Conservation (phyloP, 495 filamentous ascomycete species). For the Podospora conica region DNA sequence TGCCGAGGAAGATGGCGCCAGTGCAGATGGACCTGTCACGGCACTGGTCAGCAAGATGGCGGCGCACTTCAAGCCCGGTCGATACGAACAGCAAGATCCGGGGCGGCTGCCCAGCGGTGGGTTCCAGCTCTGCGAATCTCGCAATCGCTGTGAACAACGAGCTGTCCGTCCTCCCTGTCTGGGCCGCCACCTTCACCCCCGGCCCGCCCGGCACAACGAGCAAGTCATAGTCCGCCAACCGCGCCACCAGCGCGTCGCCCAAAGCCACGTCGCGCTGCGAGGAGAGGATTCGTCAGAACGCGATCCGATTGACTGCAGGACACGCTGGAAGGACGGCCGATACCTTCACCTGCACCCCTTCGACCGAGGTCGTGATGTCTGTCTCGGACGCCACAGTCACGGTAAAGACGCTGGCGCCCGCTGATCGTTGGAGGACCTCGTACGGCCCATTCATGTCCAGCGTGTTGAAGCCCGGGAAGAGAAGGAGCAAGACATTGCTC, state of each 20-base stretch:
- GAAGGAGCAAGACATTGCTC: slow-evolving; percentile 9
- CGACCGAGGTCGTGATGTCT: slow-evolving; percentile 7
- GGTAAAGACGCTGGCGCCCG: neutral
- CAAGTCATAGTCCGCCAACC: slow-evolving; percentile 2
- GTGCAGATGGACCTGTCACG: slow-evolving; percentile 12
- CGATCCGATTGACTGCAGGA: neutral
- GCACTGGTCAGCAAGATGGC: neutral
- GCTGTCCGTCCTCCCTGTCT: neutral
- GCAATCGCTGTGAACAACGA: neutral
- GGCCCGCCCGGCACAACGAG: slow-evolving; percentile 9
- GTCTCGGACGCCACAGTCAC: slow-evolving; percentile 10
- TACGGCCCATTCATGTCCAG: slow-evolving; percentile 15
- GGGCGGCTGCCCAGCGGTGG: neutral
- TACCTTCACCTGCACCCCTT: slow-evolving; percentile 13
- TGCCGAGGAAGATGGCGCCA: slow-evolving; percentile 11
- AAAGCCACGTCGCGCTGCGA: slow-evolving; percentile 7
- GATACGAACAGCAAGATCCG: slow-evolving; percentile 3
- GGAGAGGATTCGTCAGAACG: neutral
- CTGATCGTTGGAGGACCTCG: slow-evolving; percentile 4
- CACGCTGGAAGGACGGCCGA: neutral
- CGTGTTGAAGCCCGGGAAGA: slow-evolving; percentile 16
- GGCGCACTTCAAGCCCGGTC: neutral
- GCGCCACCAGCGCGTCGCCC: neutral
- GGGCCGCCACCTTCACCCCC: neutral
- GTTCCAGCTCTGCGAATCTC: neutral